phyloP scores from a whole-genome alignment of 768 basidiomycete species.

The Tephrocybe sp. region DNA sequence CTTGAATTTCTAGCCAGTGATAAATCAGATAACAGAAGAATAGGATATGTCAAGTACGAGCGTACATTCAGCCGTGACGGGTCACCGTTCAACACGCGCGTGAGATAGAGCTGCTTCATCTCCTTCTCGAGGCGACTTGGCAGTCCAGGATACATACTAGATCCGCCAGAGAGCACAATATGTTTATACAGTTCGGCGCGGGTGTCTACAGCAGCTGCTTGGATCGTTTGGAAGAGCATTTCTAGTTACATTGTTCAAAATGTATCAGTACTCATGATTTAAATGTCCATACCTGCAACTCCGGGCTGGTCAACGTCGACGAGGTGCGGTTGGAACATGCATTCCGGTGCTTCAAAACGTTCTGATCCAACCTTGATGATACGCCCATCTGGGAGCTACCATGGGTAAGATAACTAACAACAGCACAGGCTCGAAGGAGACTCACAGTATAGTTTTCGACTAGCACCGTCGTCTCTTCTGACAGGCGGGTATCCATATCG shows the following conservation, averaged over 20 bases:
- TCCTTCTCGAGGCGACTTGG: constrained; percentile 97
- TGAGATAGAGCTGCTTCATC: constrained; percentile 98
- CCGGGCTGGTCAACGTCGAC: constrained; percentile 97
- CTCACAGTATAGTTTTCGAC: constrained; percentile 94
- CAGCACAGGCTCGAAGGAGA: not conserved
- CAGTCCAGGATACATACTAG: constrained; percentile 98
- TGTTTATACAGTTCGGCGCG: constrained; percentile 95
- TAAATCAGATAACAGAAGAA: not conserved
- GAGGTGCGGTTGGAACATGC: constrained; percentile 99
- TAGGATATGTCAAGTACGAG: constrained; percentile 16
- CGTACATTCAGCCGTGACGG: constrained; percentile 82
- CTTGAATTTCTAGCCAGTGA: constrained; percentile 88
- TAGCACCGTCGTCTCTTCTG: constrained; percentile 94
- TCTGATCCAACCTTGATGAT: constrained; percentile 97
- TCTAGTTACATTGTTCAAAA: constrained; percentile 44
- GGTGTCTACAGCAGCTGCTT: constrained; percentile 84
- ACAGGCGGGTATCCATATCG: constrained; percentile 88
- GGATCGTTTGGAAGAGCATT: constrained; percentile 96
- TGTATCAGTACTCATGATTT: not conserved
- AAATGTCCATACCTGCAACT: constrained; percentile 67
- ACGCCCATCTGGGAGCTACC: constrained; percentile 90
- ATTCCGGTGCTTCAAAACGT: constrained; percentile 98
- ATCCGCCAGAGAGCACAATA: constrained; percentile 95
- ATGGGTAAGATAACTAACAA: not conserved
- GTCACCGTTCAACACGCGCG: constrained; percentile 82